Conservation (phyloP, 169 alveolate genomes). For the Eimeria acervulina region DNA sequence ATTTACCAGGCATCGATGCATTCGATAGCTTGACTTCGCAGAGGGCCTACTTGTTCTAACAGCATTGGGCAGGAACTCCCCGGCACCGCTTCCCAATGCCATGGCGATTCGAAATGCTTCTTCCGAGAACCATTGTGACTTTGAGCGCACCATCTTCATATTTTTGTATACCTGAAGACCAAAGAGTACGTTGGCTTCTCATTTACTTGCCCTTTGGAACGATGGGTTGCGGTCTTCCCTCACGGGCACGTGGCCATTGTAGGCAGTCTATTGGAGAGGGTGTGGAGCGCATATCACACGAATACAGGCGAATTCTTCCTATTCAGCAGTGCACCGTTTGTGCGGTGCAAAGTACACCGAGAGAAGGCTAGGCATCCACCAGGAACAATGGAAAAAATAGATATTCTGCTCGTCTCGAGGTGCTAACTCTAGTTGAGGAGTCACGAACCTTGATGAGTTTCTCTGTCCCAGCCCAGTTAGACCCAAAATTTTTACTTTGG, state of each 20-base stretch:
- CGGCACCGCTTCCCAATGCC: conserved; percentile 94
- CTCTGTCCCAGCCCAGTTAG: conserved; percentile 84
- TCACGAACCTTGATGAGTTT: conserved; percentile 86
- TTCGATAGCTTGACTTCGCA: background rate
- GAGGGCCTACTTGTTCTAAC: conserved; percentile 82
- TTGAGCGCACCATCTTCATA: conserved; percentile 91
- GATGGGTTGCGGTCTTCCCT: no score
- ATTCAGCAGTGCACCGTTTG: background rate
- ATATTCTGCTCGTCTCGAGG: background rate
- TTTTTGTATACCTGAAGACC: conserved; percentile 84
- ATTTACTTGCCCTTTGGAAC: background rate
- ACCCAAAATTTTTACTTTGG: no score
- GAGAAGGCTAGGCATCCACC: background rate
- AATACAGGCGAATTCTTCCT: background rate
- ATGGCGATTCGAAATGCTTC: conserved; percentile 92
- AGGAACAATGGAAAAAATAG: no score
- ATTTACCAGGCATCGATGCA: background rate
- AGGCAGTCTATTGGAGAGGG: background rate
- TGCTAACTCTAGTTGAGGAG: no score
- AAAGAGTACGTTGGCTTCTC: background rate
- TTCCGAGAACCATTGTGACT: conserved; percentile 90
- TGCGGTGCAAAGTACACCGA: background rate
- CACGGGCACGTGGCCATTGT: no score
- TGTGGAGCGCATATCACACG: background rate
- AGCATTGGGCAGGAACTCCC: conserved; percentile 85